Evolutionary conservation across 257 asterid genomes (phyloP), one percentile per base, ranked within the genome.

Genomic region (Petunia axillaris): DNA sequence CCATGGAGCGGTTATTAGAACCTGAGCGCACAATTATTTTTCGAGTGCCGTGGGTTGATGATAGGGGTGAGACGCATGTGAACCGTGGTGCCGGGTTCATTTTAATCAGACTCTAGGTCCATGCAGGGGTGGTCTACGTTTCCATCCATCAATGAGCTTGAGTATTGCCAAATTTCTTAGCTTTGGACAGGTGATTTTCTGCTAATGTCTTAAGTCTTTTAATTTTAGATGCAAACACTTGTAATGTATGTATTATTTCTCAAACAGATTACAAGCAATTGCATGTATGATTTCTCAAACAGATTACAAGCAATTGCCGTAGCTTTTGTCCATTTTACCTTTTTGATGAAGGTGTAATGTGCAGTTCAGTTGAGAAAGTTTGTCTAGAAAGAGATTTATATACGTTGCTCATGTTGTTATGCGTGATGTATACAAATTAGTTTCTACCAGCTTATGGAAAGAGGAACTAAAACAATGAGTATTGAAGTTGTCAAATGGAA

Each of bases 71-170:
- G 87, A 87, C 93, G 63, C 97, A 95, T 82, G 93, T 95, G 80
- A 95, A 92, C 88, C 97, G 99, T 54, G 99, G 62, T 91, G 88
- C 77, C 96, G 98, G 64, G 95, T 95, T 84, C 97, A 92, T 82
- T 95, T 93, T 82, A 95, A 92, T 86, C 98, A 93, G 91, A 87
- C 98, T 76, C 91, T 95, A 81, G 99, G 99, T 84, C 99, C 99
- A 38, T 95, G 97, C 92, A 89, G 99, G 85, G 99, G 99, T 80
- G 99, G 98, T 64, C 92, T 95, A 52, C 98, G 97, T 59, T 95
- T 95, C 85, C 99, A 95, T 85, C 95, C 98, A 39, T 88, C 85
- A 25, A 92, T 95, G 98, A 95, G 85, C 90, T 86, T 95, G 91
- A 91, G 99, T 89, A 87, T 91, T 85, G 95, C 98, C 57, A 95